These are phyloP conservation scores for Circinella umbellata DNA, from an alignment of 371 early-diverging fungal genomes.

Conservation along the genomic window DNA sequence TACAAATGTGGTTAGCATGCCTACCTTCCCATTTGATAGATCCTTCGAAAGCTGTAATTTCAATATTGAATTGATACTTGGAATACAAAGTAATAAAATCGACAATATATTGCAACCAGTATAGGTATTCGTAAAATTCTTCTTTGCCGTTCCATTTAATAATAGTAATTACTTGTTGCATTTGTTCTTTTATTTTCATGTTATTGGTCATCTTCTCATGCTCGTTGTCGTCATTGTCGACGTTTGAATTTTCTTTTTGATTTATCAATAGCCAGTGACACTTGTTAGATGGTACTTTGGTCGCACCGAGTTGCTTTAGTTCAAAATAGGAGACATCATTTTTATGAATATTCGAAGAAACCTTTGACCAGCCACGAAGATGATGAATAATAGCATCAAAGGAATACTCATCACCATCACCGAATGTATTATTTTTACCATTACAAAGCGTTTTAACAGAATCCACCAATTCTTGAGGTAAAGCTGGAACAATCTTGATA, in stretches of 20 bases:
- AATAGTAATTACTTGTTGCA: background rate
- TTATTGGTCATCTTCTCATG: background rate
- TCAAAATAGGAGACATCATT: background rate
- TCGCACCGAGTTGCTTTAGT: background rate
- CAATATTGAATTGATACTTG: background rate
- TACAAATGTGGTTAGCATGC: no score
- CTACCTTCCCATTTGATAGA: constrained; percentile 3
- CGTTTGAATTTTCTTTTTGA: background rate
- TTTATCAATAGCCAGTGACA: background rate
- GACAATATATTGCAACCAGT: constrained; percentile 1
- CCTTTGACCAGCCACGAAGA: background rate
- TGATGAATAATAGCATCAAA: constrained; percentile 6
- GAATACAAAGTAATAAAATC: background rate
- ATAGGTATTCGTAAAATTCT: constrained; percentile 9
- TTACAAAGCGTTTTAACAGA: background rate
- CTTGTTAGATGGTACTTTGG: background rate
- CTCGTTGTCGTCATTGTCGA: background rate
- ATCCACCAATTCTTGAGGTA: constrained; percentile 1
- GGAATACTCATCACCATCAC: background rate
- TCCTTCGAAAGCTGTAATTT: background rate
- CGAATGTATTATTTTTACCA: background rate
- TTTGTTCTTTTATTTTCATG: background rate
- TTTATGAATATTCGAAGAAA: background rate
- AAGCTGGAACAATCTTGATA: background rate
- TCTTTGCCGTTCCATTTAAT: background rate